Evolutionary conservation across 2,329 filamentous ascomycete species (phyloP).

Genomic region (Chrysoporthe puriensis): DNA sequence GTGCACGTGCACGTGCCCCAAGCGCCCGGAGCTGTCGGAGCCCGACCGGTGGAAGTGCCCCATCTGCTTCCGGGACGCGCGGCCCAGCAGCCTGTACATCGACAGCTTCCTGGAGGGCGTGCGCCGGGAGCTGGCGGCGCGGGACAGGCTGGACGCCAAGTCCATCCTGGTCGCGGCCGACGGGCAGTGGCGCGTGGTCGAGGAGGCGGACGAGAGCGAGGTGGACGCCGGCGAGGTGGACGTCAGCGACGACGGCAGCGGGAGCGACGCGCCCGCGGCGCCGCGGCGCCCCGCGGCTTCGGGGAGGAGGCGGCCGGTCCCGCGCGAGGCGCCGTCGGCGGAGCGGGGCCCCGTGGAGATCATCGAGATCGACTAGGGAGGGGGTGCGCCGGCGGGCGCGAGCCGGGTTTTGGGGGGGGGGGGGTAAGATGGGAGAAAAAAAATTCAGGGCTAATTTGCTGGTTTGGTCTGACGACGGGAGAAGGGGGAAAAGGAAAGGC

Average conservation of each 20-base stretch:
- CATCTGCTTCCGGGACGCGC: conserved; percentile 76
- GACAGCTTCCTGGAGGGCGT: conserved; percentile 76
- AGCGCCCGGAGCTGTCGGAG: conserved; percentile 51
- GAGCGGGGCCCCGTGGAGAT: conserved; percentile 21
- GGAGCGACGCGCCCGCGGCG: conserved; percentile 32
- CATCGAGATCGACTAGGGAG: conserved; percentile 27
- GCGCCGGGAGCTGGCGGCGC: conserved; percentile 53
- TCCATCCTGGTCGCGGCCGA: conserved; percentile 66
- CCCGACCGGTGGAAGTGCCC: conserved; percentile 86
- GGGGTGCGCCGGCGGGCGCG: neutral
- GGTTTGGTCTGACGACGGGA: neutral
- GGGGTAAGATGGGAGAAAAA: too few species aligned
- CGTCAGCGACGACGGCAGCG: conserved; percentile 39
- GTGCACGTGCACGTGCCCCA: conserved; percentile 43
- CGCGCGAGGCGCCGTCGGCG: conserved; percentile 6
- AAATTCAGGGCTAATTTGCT: neutral
- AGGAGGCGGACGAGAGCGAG: conserved; percentile 38
- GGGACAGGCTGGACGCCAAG: conserved; percentile 54
- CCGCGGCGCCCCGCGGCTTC: conserved; percentile 14
- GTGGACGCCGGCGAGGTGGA: conserved; percentile 28
- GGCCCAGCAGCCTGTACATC: conserved; percentile 70
- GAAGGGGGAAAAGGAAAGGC: neutral
- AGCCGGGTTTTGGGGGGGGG: neutral
- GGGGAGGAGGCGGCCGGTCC: conserved; percentile 18
- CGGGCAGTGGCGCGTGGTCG: conserved; percentile 64